Conservation (phyloP, 345 rosid genomes). For the Citrus trifoliata region DNA sequence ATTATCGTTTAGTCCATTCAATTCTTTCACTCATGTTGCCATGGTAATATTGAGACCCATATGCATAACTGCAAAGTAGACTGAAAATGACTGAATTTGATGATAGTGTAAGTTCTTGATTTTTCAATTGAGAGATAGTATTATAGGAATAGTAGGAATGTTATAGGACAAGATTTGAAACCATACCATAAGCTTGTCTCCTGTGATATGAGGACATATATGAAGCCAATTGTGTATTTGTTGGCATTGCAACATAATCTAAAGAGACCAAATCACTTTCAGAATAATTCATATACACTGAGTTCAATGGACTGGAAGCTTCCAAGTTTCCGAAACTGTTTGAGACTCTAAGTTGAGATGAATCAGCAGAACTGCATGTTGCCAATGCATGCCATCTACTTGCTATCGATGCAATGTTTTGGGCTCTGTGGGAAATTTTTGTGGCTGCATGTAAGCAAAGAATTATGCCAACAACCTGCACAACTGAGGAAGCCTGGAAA, state of each 20-base stretch:
- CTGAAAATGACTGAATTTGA: neutral
- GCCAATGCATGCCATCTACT: conserved; percentile 89
- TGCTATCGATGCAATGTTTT: conserved; percentile 61
- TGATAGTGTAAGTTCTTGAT: neutral
- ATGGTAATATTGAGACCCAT: neutral
- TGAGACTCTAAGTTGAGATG: conserved; percentile 46
- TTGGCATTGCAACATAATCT: conserved; percentile 62
- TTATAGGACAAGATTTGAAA: neutral
- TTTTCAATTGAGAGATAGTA: neutral
- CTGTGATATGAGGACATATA: conserved; percentile 67
- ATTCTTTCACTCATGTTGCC: neutral
- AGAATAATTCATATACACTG: conserved; percentile 39
- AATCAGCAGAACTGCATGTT: conserved; percentile 51
- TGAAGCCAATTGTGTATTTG: conserved; percentile 55
- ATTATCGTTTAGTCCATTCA: neutral
- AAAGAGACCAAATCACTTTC: conserved; percentile 84
- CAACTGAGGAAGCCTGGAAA: conserved; percentile 70
- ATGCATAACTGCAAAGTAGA: neutral
- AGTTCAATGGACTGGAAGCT: conserved; percentile 24
- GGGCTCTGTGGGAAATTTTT: conserved; percentile 86
- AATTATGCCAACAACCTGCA: conserved; percentile 80
- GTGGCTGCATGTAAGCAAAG: conserved; percentile 89
- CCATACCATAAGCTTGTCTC: conserved; percentile 84
- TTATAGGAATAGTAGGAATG: neutral
- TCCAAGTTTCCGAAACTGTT: conserved; percentile 50